phyloP scores from a whole-genome alignment of 129 eudicot genomes.

The Artemisia annua region DNA sequence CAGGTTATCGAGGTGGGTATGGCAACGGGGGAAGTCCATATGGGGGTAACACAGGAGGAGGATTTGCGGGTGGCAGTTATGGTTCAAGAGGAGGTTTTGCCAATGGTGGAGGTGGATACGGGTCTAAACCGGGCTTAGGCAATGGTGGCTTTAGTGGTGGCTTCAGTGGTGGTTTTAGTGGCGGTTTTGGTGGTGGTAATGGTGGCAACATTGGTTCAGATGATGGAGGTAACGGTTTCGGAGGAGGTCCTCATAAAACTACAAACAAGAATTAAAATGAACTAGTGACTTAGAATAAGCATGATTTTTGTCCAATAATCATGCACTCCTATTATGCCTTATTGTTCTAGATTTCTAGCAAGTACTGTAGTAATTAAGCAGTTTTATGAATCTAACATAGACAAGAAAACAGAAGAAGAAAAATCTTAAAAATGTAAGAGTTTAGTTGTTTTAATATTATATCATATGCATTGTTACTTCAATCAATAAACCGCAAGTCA shows the following conservation, averaged over 20 bases:
- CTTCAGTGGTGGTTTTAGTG: constrained; percentile 2
- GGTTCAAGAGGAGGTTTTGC: constrained; percentile 36
- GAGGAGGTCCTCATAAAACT: constrained; percentile 31
- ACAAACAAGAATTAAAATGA: constrained; percentile 32
- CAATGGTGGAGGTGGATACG: constrained; percentile 34
- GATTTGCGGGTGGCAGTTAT: constrained; percentile 26
- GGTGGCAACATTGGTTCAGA: constrained; percentile 23
- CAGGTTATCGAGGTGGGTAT: constrained; percentile 40
- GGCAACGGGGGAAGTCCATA: constrained; percentile 30
- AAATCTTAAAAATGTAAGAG: background rate
- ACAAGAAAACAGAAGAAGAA: background rate
- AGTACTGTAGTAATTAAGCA: constrained; percentile 7
- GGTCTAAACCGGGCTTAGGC: constrained; percentile 24
- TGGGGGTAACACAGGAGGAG: constrained; percentile 29
- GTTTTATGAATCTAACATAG: constrained; percentile 8
- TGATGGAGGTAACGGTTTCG: constrained; percentile 31
- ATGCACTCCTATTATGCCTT: constrained; percentile 12
- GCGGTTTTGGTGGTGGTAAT: constrained; percentile 29
- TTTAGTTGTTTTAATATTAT: background rate
- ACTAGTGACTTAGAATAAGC: constrained; percentile 30
- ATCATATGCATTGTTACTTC: background rate
- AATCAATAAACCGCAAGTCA: background rate
- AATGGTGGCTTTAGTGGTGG: constrained; percentile 30
- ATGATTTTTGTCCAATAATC: constrained; percentile 26
- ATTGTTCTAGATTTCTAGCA: background rate